phyloP scores from a whole-genome alignment of 2,329 filamentous ascomycete genomes.

The Xylariales sp. region DNA sequence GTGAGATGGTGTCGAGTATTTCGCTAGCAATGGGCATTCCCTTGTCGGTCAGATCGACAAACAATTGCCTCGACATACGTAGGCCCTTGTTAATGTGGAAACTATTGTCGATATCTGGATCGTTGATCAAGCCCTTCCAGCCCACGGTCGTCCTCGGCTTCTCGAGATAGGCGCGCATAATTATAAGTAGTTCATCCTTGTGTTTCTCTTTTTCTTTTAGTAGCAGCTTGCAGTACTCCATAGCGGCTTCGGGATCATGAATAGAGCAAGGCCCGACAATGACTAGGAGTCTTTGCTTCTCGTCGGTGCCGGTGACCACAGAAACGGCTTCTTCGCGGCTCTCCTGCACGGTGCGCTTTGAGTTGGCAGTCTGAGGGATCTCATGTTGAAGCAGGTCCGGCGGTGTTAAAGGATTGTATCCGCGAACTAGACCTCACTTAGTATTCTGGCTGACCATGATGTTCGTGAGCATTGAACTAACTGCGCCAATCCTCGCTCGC shows the following conservation, averaged over 20 bases:
- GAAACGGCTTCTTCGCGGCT: conserved; percentile 73
- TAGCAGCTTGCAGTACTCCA: conserved; percentile 91
- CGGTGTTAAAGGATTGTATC: conserved; percentile 92
- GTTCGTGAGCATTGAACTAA: conserved; percentile 56
- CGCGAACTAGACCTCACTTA: conserved; percentile 69
- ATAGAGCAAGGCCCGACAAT: conserved; percentile 97
- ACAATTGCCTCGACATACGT: conserved; percentile 86
- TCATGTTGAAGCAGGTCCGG: conserved; percentile 96
- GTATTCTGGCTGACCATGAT: not conserved
- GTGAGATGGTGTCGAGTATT: conserved; percentile 98
- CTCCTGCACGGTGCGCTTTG: conserved; percentile 69
- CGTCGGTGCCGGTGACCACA: conserved; percentile 75
- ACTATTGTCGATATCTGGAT: conserved; percentile 97
- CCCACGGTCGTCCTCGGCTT: conserved; percentile 98
- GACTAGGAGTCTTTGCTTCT: conserved; percentile 71
- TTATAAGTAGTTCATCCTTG: conserved; percentile 87
- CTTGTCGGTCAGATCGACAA: conserved; percentile 88
- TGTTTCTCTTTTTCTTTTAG: conserved; percentile 87
- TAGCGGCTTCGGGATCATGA: conserved; percentile 89
- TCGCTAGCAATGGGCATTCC: conserved; percentile 98
- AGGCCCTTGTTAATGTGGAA: conserved; percentile 99
- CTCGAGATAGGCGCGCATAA: conserved; percentile 98
- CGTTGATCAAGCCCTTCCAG: conserved; percentile 99
- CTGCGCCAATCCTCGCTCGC: conserved; percentile 86
- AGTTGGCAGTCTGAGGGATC: conserved; percentile 72